These are phyloP conservation scores for Kalanchoe fedtschenkoi DNA, from an alignment of 164 flowering plant species.

Conservation along the genomic window DNA sequence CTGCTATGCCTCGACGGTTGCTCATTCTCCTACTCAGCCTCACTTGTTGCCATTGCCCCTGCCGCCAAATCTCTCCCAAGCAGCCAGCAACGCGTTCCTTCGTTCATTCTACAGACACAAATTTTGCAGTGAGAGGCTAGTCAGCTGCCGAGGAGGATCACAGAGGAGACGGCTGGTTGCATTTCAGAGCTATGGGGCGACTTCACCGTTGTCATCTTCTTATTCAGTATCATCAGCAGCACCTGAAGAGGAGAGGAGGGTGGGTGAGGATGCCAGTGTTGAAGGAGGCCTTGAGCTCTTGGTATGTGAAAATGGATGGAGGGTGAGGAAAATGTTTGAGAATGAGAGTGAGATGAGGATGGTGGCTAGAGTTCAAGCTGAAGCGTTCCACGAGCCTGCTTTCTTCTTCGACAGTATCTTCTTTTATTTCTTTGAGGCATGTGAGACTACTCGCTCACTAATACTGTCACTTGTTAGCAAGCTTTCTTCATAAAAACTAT, in stretches of 20 bases:
- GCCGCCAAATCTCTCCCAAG: no score
- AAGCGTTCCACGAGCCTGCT: slow-evolving; percentile 68
- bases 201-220: slow-evolving; percentile 1
- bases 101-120: no score
- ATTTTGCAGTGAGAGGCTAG: no score
- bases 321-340: slow-evolving; percentile 55
- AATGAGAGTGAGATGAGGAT: slow-evolving; percentile 46
- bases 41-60: no score
- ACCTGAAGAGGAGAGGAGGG: not conserved
- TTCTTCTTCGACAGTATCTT: slow-evolving; percentile 55
- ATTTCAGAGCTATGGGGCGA: not conserved
- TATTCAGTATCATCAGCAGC: not conserved
- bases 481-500: not conserved
- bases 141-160: no score
- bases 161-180: not conserved
- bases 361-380: slow-evolving; percentile 66
- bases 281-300: slow-evolving; percentile 19
- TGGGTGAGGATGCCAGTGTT: no score
- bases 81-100: no score
- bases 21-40: no score
- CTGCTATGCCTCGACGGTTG: no score
- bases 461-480: not conserved
- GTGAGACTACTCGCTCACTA: not conserved
- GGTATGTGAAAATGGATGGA: slow-evolving; percentile 60
- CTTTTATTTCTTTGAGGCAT: slow-evolving; percentile 71